Conservation (phyloP, 1,139 yeast species). For the Taphrina sp. region DNA sequence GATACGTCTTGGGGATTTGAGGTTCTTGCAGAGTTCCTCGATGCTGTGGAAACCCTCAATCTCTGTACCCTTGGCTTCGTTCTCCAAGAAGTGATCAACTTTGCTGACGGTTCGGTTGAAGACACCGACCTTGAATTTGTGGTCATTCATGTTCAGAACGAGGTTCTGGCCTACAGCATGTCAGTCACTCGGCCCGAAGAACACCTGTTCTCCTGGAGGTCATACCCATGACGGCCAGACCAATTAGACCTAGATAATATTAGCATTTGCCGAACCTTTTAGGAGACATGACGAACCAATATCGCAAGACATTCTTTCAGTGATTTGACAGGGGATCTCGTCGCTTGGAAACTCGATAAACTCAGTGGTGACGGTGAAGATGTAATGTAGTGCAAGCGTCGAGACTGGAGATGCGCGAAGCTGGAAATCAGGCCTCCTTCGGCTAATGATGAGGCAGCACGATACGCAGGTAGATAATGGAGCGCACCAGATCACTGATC, state of each 20-base stretch:
- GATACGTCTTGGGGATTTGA: conserved; percentile 96
- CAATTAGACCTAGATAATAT: conserved; percentile 99
- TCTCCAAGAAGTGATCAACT: conserved; percentile 87
- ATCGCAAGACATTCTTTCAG: conserved; percentile 35
- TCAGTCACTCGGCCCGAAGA: not conserved
- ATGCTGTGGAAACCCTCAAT: conserved; percentile 94
- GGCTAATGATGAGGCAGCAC: no score
- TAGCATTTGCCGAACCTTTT: no score
- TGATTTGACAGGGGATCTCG: no score
- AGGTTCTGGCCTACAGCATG: conserved; percentile 53
- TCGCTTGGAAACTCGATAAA: no score
- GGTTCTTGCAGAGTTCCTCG: conserved; percentile 79
- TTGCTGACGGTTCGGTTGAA: conserved; percentile 96
- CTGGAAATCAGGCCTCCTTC: no score
- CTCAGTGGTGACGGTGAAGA: no score
- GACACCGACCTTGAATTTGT: conserved; percentile 85
- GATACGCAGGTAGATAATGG: no score
- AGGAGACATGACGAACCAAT: conserved; percentile 37
- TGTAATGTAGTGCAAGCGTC: no score
- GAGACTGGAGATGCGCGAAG: no score
- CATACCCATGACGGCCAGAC: conserved; percentile 97
- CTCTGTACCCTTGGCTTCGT: conserved; percentile 93
- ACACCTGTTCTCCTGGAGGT: not conserved
- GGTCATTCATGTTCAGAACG: conserved; percentile 96
- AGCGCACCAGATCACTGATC: no score